These are phyloP conservation scores for Spathaspora hagerdaliae DNA, from an alignment of 805 yeast species.

Conservation along the genomic window DNA sequence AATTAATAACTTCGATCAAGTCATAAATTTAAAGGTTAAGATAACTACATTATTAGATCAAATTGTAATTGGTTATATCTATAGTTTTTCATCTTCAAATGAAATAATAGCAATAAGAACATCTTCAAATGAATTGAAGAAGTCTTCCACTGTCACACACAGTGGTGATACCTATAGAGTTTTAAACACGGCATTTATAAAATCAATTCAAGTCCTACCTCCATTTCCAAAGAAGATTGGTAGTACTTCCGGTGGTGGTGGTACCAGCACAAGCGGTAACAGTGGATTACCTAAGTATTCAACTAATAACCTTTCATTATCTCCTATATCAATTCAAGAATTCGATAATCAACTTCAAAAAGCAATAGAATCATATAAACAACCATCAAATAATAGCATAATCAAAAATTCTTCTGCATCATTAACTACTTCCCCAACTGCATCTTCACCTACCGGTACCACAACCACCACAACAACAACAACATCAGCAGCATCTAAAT, in stretches of 20 bases:
- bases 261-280: no score
- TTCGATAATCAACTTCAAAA: neutral
- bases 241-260: neutral
- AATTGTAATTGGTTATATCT: constrained; percentile 56
- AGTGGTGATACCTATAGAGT: constrained; percentile 39
- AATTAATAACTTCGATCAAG: constrained; percentile 13
- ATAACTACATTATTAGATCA: constrained; percentile 58
- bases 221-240: constrained; percentile 28
- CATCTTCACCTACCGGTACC: neutral
- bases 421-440: neutral
- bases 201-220: constrained; percentile 40
- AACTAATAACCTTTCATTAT: constrained; percentile 1
- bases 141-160: neutral
- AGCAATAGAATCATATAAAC: neutral
- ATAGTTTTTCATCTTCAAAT: constrained; percentile 52
- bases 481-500: constrained; percentile 1
- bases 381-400: neutral
- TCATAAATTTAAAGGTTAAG: constrained; percentile 42
- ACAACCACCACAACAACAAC: neutral
- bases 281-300: constrained; percentile 1
- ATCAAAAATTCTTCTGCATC: neutral
- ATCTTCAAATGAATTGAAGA: constrained; percentile 13
- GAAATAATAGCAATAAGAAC: constrained; percentile 37
- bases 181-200: constrained; percentile 56
- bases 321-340: constrained; percentile 2